Conservation (phyloP, 2,329 filamentous ascomycete species). For the Aspergillus sp. region DNA sequence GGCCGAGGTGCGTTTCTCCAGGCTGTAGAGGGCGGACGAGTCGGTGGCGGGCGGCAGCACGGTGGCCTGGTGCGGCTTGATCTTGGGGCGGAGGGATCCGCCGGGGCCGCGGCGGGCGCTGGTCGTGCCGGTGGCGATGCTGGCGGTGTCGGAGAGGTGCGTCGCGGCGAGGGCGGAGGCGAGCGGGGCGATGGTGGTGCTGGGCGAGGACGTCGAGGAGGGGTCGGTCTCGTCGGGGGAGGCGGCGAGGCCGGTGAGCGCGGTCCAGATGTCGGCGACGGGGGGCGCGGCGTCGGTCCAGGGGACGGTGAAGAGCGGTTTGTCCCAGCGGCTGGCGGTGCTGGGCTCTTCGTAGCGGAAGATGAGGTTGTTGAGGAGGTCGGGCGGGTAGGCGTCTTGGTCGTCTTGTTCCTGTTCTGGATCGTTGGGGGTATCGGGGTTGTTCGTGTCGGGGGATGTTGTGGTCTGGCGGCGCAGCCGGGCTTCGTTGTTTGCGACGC, state of each 20-base stretch:
- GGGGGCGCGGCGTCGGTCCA: constrained; percentile 57
- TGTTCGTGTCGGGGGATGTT: constrained; percentile 1
- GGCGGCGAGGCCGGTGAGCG: constrained; percentile 44
- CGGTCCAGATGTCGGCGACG: constrained; percentile 61
- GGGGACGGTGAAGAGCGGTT: constrained; percentile 62
- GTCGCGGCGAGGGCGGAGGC: constrained; percentile 18
- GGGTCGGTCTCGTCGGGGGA: constrained; percentile 18
- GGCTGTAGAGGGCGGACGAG: constrained; percentile 41
- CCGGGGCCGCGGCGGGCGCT: constrained; percentile 18
- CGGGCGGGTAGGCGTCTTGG: constrained; percentile 50
- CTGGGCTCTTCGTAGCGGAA: constrained; percentile 69
- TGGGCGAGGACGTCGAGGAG: not conserved
- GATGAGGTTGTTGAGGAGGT: constrained; percentile 62
- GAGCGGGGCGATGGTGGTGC: constrained; percentile 1
- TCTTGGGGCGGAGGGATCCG: constrained; percentile 19
- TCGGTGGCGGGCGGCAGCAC: constrained; percentile 39
- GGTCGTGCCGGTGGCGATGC: constrained; percentile 24
- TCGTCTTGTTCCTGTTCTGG: constrained; percentile 16
- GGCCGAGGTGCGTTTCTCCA: constrained; percentile 44
- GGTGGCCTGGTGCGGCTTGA: constrained; percentile 46
- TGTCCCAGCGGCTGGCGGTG: constrained; percentile 65
- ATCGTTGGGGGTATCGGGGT: constrained; percentile 8
- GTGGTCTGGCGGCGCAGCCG: constrained; percentile 24
- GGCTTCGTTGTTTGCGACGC: constrained; percentile 53
- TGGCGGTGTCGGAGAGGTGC: constrained; percentile 25